Base-by-base conservation (phyloP, 192 early-diverging fungal species). In the Linnemannia zychae region DNA sequence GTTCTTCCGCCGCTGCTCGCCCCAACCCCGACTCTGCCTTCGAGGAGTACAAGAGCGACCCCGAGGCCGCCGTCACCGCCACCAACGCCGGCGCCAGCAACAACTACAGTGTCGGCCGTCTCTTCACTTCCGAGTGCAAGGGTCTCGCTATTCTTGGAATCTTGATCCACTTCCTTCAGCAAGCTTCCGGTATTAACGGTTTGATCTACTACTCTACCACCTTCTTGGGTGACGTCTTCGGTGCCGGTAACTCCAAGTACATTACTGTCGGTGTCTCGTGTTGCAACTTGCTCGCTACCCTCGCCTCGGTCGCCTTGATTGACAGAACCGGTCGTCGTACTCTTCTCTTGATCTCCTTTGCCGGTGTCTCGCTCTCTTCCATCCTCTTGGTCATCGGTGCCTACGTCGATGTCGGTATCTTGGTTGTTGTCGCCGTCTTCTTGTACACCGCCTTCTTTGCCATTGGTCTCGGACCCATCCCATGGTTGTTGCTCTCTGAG, bases 141-240 rank as follows among this genome's bases (percentile, higher is more conserved):
- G 83, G 87, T 49, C 92, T 94, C 66, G 90, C 96, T 0, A 16
- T 96, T 22, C 90, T 90, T 44, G 93, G 93, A 49, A 85, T 95
- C 20, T 82, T 90, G 4, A 73, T 96, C 15, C 95, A 96, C 86
- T 88, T 95, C 28, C 85, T 91, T 75, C 97, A 98, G 84, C 97
- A 98, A 87, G 89, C 97, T 31, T 92, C 91, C 52, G 97, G 95
- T 66, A 96, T 98, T 82, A 96, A 96, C 82, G 95, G 93, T 17
- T 92, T 96, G 50, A 94, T 96, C 74, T 96, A 94, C 88, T 98
- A 96, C 82, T 94, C 92, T n/a, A 95, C 97, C 11, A 92, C 92
- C n/a, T 96, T 97, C 67, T 94, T 97, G 89, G 89, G 90, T 60
- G 72, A 93, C 80, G 79, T 77, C 44, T 94, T 93, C 75, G 81